A percentile compares a stretch with the other conserved stretches of the same genome.
These are phyloP conservation scores for Hypoxylon fragiforme DNA, from an alignment of 495 filamentous ascomycete genomes.

Conservation along the genomic window DNA sequence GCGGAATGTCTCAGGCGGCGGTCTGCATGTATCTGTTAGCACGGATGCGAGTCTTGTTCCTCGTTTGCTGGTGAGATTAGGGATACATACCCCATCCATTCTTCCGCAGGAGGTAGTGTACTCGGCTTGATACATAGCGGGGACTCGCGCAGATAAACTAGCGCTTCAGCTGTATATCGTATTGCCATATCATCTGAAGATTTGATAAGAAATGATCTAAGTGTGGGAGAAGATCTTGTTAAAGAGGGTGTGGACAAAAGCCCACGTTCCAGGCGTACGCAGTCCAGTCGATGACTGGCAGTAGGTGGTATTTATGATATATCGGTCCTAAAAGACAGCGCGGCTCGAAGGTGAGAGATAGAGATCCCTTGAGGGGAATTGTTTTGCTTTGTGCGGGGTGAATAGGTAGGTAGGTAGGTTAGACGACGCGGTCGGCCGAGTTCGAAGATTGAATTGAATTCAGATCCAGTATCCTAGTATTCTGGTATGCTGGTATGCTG, in stretches of 20 bases:
- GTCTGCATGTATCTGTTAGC: conserved; percentile 36
- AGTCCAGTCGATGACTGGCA: neutral
- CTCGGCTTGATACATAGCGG: conserved; percentile 83
- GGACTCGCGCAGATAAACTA: conserved; percentile 76
- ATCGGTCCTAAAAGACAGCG: no score
- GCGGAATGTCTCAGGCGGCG: conserved; percentile 48
- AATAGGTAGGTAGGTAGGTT: no score
- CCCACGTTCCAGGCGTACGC: neutral
- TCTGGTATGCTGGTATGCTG: no score
- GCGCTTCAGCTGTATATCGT: conserved; percentile 78
- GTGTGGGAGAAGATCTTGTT: neutral
- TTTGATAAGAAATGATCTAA: neutral
- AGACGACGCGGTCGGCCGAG: neutral
- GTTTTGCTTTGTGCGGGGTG: neutral
- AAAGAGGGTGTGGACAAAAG: neutral
- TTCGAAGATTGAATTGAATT: no score
- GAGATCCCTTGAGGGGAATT: neutral
- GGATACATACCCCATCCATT: conserved; percentile 94
- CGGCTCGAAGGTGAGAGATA: no score
- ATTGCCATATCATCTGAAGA: conserved; percentile 47
- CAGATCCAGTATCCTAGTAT: no score
- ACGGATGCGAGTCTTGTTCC: neutral
- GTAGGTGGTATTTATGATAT: neutral
- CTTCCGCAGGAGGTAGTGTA: conserved; percentile 81
- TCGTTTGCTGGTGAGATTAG: neutral